Base-by-base conservation (phyloP, 768 basidiomycete species). In the Lentinus tigrinus region DNA sequence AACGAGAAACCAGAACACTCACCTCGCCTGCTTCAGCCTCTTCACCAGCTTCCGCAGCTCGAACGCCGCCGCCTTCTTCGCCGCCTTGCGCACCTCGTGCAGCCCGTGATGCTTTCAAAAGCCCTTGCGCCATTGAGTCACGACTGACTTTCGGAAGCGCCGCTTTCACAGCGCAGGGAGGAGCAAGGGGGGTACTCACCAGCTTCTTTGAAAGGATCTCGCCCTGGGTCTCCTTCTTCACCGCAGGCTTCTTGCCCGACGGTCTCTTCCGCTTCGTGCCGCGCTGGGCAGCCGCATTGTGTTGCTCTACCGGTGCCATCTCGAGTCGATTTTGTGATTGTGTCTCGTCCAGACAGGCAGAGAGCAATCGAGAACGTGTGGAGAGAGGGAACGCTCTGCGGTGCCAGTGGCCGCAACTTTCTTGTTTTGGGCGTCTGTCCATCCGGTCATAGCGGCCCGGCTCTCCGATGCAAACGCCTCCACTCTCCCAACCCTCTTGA, bases 41-140 rank as follows among this genome's bases (percentile, higher is more conserved):
- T 93, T 95, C 57, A 94, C 81, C n/a, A 88, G 72, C 69, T 88
- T 89, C 70, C 88, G 90, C 0, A 82, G 83, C 74, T 96, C 94
- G 60, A 91, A 90, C 0, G 81, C 74, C 69, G 85, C 91, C 10
- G 89, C 88, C 66, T 88, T 91, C 75, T 93, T 95, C 27, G 88
- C 83, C 4, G 87, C 82, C 64, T 89, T 89, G 62, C 81, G 80
- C 9, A 90, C 81, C 63, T 89, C 87, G 68, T 83, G 88, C 49
- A 89, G 68, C 57, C 82, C 82, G 69, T 91, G 91, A 65, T 90
- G 85, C 94, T 96, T 16, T 44, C 47, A 38, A 21, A 50, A 44
- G 56, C 36, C 46, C 51, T 47, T 23, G 4, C 17, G 6, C 37
- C 10, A 16, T 16, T 9, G 13, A 49, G 13, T n/a, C n/a, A n/a